Conservation (phyloP, 345 rosid species). For the Fremontodendron californicum region DNA sequence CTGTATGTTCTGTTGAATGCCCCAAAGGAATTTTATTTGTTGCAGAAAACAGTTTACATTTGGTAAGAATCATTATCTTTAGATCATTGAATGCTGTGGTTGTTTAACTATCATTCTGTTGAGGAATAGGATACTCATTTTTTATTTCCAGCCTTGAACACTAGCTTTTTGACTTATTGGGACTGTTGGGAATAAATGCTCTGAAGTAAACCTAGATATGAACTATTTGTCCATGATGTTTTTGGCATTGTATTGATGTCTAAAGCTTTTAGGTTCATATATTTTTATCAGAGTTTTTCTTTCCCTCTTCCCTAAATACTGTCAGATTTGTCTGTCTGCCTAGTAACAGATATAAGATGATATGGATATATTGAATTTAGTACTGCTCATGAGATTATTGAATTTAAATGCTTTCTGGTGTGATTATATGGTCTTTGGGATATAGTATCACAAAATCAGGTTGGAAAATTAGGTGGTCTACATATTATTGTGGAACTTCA, state of each 20-base stretch:
- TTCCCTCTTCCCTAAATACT: slow-evolving; percentile 1
- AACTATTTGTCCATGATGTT: background rate
- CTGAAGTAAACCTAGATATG: background rate
- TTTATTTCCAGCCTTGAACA: background rate
- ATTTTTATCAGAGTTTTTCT: background rate
- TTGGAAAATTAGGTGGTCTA: background rate
- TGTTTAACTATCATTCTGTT: slow-evolving; percentile 4
- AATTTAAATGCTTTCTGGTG: background rate
- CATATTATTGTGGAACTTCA: background rate
- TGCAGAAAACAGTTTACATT: slow-evolving; percentile 84
- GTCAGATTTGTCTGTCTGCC: background rate
- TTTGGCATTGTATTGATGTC: background rate
- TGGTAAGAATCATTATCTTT: slow-evolving; percentile 48
- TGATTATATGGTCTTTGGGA: background rate
- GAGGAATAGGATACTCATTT: background rate
- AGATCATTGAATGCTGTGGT: slow-evolving; percentile 13
- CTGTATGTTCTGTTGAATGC: slow-evolving; percentile 86
- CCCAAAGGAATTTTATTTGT: slow-evolving; percentile 92
- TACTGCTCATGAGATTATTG: background rate
- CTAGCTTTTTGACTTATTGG: background rate
- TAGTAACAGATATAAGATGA: background rate
- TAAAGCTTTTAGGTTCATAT: slow-evolving; percentile 1
- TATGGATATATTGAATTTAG: background rate
- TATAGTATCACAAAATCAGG: background rate
- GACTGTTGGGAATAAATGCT: background rate